These are phyloP conservation scores for Fraxinus sp. DNA, from an alignment of 305 asterid genomes.

Conservation along the genomic window DNA sequence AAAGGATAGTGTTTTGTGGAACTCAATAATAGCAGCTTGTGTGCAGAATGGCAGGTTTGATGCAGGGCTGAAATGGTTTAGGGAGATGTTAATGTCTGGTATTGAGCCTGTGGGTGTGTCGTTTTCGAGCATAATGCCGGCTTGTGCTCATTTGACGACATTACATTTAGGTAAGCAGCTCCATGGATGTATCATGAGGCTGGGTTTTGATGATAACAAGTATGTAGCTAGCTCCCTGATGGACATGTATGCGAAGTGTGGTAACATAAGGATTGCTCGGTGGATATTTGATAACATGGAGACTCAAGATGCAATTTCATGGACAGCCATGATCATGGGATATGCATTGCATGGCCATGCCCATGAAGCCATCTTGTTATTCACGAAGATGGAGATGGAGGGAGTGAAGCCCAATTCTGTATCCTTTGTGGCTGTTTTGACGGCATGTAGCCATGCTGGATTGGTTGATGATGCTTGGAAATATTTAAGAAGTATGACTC, in stretches of 20 bases:
- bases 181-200: conserved; percentile 62
- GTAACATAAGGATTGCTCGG: conserved; percentile 51
- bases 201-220: conserved; percentile 52
- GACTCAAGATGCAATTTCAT: conserved; percentile 59
- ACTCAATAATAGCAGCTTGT: conserved; percentile 67
- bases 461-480: conserved; percentile 70
- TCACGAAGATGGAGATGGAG: conserved; percentile 58
- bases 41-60: conserved; percentile 79
- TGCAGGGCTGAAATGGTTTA: conserved; percentile 61
- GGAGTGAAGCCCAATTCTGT: conserved; percentile 60
- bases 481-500: conserved; percentile 57
- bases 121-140: conserved; percentile 83
- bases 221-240: conserved; percentile 73
- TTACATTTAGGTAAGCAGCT: conserved; percentile 77
- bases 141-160: conserved; percentile 73
- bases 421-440: conserved; percentile 71
- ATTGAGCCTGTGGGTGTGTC: conserved; percentile 65
- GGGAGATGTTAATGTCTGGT: conserved; percentile 63
- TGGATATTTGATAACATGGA: conserved; percentile 71
- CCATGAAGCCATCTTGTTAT: conserved; percentile 56
- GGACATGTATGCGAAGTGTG: conserved; percentile 95
- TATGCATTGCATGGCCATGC: conserved; percentile 74
- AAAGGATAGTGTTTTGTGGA: conserved; percentile 76
- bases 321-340: conserved; percentile 92
- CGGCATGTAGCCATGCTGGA: conserved; percentile 93